Evolutionary conservation across 2,329 filamentous ascomycete genomes (phyloP).

Genomic region (Fonsecaea erecta): DNA sequence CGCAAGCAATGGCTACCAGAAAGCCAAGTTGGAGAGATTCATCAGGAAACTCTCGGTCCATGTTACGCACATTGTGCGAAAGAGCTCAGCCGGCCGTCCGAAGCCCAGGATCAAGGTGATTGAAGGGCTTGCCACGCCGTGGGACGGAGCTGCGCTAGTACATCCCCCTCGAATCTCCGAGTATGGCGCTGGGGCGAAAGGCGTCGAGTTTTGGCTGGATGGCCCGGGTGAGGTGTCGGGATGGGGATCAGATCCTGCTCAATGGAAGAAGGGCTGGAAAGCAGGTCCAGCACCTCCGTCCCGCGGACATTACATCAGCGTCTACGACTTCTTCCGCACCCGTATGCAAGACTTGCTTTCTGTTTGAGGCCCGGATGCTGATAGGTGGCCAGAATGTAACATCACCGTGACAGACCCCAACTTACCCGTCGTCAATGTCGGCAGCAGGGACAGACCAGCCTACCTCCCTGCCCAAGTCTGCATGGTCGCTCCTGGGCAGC

Average conservation of each 20-base stretch:
- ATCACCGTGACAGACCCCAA: neutral
- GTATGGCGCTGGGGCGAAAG: neutral
- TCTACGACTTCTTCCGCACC: neutral
- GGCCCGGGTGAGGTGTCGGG: too few species aligned
- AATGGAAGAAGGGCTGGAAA: too few species aligned
- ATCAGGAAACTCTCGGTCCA: neutral
- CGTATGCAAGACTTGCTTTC: too few species aligned
- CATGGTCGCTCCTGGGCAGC: too few species aligned
- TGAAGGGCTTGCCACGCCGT: neutral
- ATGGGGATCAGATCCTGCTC: too few species aligned
- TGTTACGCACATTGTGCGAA: neutral
- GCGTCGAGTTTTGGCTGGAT: conserved; percentile 24
- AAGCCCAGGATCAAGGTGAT: neutral
- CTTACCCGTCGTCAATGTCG: neutral
- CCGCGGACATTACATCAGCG: neutral
- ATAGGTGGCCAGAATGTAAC: too few species aligned
- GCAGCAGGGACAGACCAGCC: neutral
- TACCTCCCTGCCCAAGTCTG: neutral
- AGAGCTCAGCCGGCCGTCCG: neutral
- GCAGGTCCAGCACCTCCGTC: too few species aligned
- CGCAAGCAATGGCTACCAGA: neutral
- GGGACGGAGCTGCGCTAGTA: neutral
- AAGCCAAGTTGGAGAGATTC: neutral
- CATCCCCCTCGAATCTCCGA: neutral
- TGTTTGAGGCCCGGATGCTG: too few species aligned